phyloP scores from a whole-genome alignment of 2,329 filamentous ascomycete genomes.

The Fusarium succisae region DNA sequence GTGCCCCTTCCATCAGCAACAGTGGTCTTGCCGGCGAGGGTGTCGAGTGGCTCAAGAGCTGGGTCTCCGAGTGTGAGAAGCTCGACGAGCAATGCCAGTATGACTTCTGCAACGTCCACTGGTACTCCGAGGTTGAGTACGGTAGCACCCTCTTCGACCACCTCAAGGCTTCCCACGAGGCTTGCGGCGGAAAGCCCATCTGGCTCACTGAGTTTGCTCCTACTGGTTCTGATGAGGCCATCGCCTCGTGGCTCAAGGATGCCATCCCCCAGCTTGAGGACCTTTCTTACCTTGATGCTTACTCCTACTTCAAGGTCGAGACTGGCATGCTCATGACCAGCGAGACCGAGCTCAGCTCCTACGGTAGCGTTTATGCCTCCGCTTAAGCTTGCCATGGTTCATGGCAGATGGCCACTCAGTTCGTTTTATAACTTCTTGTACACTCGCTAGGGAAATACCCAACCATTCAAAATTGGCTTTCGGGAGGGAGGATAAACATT shows the following conservation, averaged over 20 bases:
- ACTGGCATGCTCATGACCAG: conserved; percentile 55
- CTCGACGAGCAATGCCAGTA: conserved; percentile 56
- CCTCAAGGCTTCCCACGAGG: conserved; percentile 56
- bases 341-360: conserved; percentile 52
- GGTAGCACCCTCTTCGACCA: conserved; percentile 64
- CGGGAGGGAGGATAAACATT: conserved; percentile 32
- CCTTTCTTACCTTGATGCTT: conserved; percentile 62
- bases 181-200: conserved; percentile 58
- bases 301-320: conserved; percentile 66
- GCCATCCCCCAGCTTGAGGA: conserved; percentile 60
- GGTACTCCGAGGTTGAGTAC: conserved; percentile 65
- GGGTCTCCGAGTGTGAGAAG: conserved; percentile 60
- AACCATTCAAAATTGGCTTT: conserved; percentile 41
- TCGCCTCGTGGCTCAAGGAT: conserved; percentile 59
- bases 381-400: conserved; percentile 34
- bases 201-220: conserved; percentile 74
- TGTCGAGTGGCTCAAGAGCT: conserved; percentile 64
- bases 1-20: conserved; percentile 71
- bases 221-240: conserved; percentile 51
- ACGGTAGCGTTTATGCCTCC: conserved; percentile 61
- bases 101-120: conserved; percentile 71
- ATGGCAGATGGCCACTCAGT: background rate
- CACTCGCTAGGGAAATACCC: conserved; percentile 49
- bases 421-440: conserved; percentile 49
- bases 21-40: conserved; percentile 60